Conservation (phyloP, 192 early-diverging fungal genomes). For the Entomortierella beljakovae region DNA sequence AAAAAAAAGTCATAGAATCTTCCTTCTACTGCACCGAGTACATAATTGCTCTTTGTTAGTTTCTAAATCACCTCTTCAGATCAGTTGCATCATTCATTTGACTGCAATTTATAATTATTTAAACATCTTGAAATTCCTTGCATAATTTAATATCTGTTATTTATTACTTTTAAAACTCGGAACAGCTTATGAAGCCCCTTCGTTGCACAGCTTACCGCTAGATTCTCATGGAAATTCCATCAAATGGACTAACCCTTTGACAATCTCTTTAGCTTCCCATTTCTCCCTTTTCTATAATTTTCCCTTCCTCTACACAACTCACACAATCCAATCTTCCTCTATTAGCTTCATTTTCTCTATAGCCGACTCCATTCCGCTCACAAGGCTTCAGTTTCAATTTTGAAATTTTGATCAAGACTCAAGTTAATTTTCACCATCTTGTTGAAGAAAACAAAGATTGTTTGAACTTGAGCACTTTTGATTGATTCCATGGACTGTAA, state of each 20-base stretch:
- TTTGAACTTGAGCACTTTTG: neutral
- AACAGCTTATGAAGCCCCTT: too few relatives aligned
- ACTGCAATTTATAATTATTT: too few relatives aligned
- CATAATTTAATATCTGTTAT: too few relatives aligned
- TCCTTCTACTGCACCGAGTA: too few relatives aligned
- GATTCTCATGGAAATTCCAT: neutral
- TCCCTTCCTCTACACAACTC: neutral
- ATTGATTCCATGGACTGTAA: constrained; percentile 7
- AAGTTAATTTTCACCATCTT: too few relatives aligned
- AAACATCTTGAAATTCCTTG: too few relatives aligned
- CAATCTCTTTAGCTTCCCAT: neutral
- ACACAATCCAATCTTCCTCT: too few relatives aligned
- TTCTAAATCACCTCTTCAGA: neutral
- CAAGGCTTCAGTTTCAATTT: neutral
- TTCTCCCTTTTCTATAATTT: neutral
- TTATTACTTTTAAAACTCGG: too few relatives aligned
- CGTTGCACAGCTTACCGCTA: too few relatives aligned
- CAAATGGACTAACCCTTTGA: constrained; percentile 1
- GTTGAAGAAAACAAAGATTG: too few relatives aligned
- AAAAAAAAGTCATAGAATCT: neutral
- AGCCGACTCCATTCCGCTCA: neutral
- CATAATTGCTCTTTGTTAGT: neutral
- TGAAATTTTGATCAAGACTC: too few relatives aligned
- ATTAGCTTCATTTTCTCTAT: neutral
- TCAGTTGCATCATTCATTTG: neutral